A percentile compares a stretch with the other conserved stretches of the same genome.
phyloP scores from a whole-genome alignment of 345 rosid genomes.

The Jatropha curcas region DNA sequence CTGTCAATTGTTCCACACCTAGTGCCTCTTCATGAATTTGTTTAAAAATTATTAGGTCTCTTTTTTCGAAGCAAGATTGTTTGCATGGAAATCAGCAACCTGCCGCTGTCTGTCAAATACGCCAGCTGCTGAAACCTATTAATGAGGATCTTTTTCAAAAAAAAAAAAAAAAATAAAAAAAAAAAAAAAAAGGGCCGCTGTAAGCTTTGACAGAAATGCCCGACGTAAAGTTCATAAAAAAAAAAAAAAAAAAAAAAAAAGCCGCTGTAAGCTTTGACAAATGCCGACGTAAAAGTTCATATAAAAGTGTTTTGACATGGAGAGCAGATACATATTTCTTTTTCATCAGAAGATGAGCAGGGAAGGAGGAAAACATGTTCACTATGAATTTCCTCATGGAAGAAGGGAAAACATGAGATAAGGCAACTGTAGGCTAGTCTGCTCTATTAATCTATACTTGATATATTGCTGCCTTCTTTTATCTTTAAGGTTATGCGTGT shows the following conservation, averaged over 20 bases:
- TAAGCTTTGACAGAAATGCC: too few species aligned
- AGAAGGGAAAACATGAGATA: not conserved
- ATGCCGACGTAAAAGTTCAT: not conserved
- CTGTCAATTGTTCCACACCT: constrained; percentile 93
- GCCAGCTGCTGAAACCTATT: constrained; percentile 88
- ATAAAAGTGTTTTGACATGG: not conserved
- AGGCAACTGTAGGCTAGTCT: not conserved
- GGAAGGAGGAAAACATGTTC: not conserved
- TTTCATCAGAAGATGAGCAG: not conserved
- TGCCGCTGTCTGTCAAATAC: constrained; percentile 91
- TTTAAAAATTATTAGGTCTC: constrained; percentile 82
- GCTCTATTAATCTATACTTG: not conserved
- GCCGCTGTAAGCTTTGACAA: not conserved
- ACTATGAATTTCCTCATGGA: not conserved
- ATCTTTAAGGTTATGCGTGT: not conserved
- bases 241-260: too few species aligned
- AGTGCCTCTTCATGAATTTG: constrained; percentile 93
- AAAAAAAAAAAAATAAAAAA: too few species aligned
- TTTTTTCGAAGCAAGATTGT: constrained; percentile 85
- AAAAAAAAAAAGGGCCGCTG: too few species aligned
- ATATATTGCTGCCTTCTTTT: not conserved
- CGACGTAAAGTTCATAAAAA: too few species aligned
- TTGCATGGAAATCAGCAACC: constrained; percentile 99
- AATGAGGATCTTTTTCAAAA: not conserved
- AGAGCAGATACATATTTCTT: not conserved